Percentiles rank a stretch among this genome's conserved stretches.
These are phyloP conservation scores for Eucalyptus microcorys DNA, from an alignment of 345 rosid species.

Conservation along the genomic window DNA sequence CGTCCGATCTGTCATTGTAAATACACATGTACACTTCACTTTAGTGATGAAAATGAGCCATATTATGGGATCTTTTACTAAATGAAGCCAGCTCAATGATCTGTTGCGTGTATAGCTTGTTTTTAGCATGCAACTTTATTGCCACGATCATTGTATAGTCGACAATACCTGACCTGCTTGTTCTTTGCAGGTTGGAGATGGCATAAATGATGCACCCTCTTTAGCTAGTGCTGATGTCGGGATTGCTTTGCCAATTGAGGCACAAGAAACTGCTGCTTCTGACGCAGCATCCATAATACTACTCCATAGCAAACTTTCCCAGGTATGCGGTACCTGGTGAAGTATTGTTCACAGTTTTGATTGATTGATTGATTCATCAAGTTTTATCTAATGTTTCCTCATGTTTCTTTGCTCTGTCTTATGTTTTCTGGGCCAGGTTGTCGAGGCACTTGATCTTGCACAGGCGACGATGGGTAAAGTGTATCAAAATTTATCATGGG, in stretches of 20 bases:
- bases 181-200: slow-evolving; percentile 76
- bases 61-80: neutral
- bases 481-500: slow-evolving; percentile 88
- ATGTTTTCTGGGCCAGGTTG: slow-evolving; percentile 30
- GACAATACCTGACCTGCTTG: neutral
- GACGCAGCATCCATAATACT: slow-evolving; percentile 87
- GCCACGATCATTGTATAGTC: neutral
- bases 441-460: slow-evolving; percentile 77
- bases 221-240: slow-evolving; percentile 91
- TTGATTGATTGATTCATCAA: neutral
- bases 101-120: neutral
- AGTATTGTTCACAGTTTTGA: neutral
- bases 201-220: slow-evolving; percentile 96
- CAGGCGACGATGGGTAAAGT: slow-evolving; percentile 86
- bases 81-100: neutral
- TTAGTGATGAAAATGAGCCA: neutral
- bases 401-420: neutral
- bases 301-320: slow-evolving; percentile 78
- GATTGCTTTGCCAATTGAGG: slow-evolving; percentile 75
- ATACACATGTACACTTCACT: neutral
- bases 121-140: neutral
- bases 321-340: slow-evolving; percentile 17
- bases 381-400: neutral
- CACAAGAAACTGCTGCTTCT: slow-evolving; percentile 90
- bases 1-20: neutral